Evolutionary conservation across 257 asterid genomes (phyloP), one percentile per base, ranked within the genome.

Genomic region (Solanum raphanifolium): DNA sequence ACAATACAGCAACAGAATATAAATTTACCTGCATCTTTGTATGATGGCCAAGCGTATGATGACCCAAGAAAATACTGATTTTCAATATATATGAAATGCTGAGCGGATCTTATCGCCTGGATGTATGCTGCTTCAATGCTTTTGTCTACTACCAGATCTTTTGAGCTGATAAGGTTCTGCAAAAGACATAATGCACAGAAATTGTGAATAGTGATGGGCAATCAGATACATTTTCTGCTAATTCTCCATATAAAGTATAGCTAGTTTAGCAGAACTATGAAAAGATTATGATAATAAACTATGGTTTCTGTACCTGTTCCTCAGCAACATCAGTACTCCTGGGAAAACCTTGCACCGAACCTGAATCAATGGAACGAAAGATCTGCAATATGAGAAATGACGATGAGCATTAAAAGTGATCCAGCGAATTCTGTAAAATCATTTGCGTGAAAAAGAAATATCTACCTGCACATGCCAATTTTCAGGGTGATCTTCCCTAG

Each of bases 1-100:
- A 86, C 35, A 58, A 48, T 4, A 46, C 78, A 86, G 73, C 27
- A 68, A 71, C 35, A 86, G 2, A 43, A 41, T 41, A 52, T 18
- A 41, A 86, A 38, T 11, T 29, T 86, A 96, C 99, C 99, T 87
- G 98, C 99, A 96, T 94, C 93, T 89, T 92, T 94, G 94, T 94
- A 95, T 4, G 98, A 90, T 6, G 97, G 95, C 99, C 99, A 96
- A 89, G 94, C 98, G 87, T 95, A 96, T 9, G 99, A 96, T 86
- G 99, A 94, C 83, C 99, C 99, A 71, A 96, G 96, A 91, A 96
- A 96, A 90, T 96, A 96, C 84, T 96, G 99, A 89, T 96, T 96
- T 88, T 95, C 98, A 84, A 96, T 95, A 69, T 96, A 96, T 90
- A 96, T 94, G 88, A 94, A 96, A 90, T 93, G 97, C 90, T 93